Percentiles rank a stretch among this genome's conserved stretches.
phyloP scores from a whole-genome alignment of 805 yeast species.

The Jamesozyma piceae region DNA sequence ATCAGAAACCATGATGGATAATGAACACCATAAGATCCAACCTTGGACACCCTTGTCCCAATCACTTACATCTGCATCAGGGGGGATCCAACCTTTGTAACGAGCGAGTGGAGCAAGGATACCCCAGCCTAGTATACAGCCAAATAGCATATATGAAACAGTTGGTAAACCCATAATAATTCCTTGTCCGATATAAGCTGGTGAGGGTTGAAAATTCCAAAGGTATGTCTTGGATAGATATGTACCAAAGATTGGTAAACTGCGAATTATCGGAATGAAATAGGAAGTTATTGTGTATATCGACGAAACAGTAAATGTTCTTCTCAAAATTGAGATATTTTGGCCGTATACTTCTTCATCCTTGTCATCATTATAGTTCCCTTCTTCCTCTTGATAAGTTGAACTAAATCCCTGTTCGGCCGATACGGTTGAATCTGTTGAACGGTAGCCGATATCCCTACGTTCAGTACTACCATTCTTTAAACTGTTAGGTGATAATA shows the following conservation, averaged over 20 bases:
- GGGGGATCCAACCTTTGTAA: conserved; percentile 74
- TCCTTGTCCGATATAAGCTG: conserved; percentile 96
- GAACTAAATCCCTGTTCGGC: neutral
- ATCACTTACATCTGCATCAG: conserved; percentile 61
- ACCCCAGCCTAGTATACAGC: conserved; percentile 88
- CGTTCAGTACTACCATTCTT: neutral
- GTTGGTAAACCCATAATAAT: conserved; percentile 94
- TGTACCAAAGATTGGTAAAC: conserved; percentile 69
- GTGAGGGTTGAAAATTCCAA: conserved; percentile 92
- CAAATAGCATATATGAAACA: conserved; percentile 81
- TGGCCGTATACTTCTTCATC: conserved; percentile 20
- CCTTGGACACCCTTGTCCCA: conserved; percentile 95
- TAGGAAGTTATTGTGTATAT: conserved; percentile 62
- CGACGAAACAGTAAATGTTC: conserved; percentile 63
- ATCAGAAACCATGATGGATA: conserved; percentile 90
- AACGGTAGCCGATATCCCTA: neutral
- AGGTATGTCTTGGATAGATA: conserved; percentile 52
- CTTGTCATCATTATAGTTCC: neutral
- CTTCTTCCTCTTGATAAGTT: neutral
- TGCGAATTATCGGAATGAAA: conserved; percentile 59
- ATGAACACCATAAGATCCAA: conserved; percentile 91
- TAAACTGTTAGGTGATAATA: neutral
- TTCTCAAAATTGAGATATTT: conserved; percentile 50
- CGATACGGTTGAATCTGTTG: neutral
- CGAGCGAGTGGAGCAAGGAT: conserved; percentile 76